Evolutionary conservation across 192 early-diverging fungal genomes (phyloP).

Genomic region (Hyaloraphidium curvatum): DNA sequence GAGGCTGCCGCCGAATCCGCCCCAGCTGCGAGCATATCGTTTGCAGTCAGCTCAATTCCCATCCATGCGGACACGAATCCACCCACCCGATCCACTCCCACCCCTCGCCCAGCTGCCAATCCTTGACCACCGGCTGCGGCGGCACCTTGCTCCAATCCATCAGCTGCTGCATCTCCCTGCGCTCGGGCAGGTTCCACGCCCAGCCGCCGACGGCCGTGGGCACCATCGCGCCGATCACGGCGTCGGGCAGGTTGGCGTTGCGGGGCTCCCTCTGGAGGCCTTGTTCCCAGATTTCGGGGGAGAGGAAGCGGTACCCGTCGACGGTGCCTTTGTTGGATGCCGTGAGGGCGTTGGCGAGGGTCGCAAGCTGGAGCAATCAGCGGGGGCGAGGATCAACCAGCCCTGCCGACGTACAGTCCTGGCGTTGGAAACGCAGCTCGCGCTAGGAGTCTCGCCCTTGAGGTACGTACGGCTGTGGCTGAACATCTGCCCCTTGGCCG

Average conservation of each 20-base stretch:
- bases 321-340: not conserved
- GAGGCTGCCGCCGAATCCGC: not conserved
- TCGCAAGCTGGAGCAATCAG: not conserved
- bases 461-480: not conserved
- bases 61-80: no score
- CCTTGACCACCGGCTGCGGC: not conserved
- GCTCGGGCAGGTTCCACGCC: not conserved
- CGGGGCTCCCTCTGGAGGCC: not conserved
- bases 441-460: not conserved
- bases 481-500: not conserved
- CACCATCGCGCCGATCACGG: no score
- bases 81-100: slow-evolving; percentile 5
- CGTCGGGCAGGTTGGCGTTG: no score
- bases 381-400: no score
- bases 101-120: not conserved
- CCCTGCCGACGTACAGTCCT: not conserved
- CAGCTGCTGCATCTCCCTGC: not conserved
- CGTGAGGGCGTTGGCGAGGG: not conserved
- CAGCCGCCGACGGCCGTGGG: no score
- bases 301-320: not conserved
- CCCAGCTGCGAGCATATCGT: no score
- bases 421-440: not conserved
- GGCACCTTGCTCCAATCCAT: not conserved
- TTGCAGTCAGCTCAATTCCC: no score
- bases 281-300: not conserved